Evolutionary conservation across 345 rosid genomes (phyloP).

Genomic region (Psidium guajava): DNA sequence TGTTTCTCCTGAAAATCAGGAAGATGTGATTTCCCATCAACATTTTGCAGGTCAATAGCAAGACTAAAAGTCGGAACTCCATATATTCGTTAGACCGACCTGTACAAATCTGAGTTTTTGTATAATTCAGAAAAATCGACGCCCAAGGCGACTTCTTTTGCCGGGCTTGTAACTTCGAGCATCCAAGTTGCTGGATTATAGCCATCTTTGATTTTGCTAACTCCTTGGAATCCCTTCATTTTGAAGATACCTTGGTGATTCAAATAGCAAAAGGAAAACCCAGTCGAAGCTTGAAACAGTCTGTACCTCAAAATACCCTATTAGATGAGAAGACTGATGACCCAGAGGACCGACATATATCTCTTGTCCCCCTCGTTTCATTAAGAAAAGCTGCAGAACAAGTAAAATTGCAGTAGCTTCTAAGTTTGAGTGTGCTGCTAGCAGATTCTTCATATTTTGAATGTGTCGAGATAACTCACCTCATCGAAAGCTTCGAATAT

Average conservation of each 20-base stretch:
- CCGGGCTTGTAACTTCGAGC: constrained; percentile 30
- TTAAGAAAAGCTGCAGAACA: constrained; percentile 25
- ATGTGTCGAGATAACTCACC: constrained; percentile 17
- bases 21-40: neutral
- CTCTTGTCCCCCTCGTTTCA: constrained; percentile 46
- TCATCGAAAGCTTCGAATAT: constrained; percentile 91
- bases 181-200: constrained; percentile 60
- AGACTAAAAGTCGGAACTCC: neutral
- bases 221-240: constrained; percentile 25
- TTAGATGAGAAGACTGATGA: constrained; percentile 21
- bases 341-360: constrained; percentile 46
- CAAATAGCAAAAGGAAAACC: neutral
- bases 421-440: neutral
- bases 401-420: neutral
- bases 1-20: constrained; percentile 41
- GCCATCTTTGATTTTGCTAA: constrained; percentile 26
- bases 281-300: neutral
- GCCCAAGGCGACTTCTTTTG: constrained; percentile 22
- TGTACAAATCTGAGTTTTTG: constrained; percentile 26
- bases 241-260: neutral
- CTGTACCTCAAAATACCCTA: constrained; percentile 36
- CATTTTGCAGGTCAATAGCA: neutral
- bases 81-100: constrained; percentile 1
- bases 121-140: constrained; percentile 26
- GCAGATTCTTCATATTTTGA: neutral